Conservation (phyloP, 805 yeast genomes). For the Candida manassasensis region DNA sequence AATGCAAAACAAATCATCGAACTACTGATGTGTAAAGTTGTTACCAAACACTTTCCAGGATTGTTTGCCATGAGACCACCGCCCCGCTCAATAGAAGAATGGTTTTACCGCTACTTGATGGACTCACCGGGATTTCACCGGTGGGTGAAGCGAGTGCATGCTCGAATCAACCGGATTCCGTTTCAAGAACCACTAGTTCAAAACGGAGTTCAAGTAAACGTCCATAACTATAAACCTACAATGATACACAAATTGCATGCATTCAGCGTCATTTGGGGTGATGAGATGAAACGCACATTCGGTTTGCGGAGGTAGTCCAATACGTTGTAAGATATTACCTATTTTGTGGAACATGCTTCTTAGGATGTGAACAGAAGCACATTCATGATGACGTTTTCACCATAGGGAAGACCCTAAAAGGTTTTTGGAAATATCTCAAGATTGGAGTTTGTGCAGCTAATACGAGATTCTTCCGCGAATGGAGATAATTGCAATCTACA, state of each 20-base stretch:
- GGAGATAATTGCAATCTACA: too few species aligned
- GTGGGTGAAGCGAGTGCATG: conserved; percentile 60
- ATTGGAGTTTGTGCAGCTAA: too few species aligned
- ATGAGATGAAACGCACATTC: conserved; percentile 54
- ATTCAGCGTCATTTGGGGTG: conserved; percentile 50
- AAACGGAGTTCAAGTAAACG: conserved; percentile 12
- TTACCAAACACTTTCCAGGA: background rate
- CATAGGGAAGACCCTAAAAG: too few species aligned
- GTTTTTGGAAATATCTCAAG: too few species aligned
- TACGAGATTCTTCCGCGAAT: too few species aligned
- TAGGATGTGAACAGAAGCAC: too few species aligned
- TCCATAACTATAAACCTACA: conserved; percentile 44
- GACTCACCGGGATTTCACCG: conserved; percentile 55
- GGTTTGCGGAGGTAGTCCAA: conserved; percentile 31
- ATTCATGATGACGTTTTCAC: too few species aligned
- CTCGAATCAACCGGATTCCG: conserved; percentile 57
- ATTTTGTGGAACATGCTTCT: background rate
- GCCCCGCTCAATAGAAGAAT: conserved; percentile 42
- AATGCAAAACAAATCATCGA: too few species aligned
- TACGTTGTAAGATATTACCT: background rate
- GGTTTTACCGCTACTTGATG: conserved; percentile 42
- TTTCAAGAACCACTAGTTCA: conserved; percentile 24
- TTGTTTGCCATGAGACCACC: conserved; percentile 12
- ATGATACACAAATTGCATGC: conserved; percentile 55
- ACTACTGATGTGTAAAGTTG: too few species aligned